These are phyloP conservation scores for Pilobolus umbonatus DNA, from an alignment of 192 early-diverging fungal species.

Conservation along the genomic window DNA sequence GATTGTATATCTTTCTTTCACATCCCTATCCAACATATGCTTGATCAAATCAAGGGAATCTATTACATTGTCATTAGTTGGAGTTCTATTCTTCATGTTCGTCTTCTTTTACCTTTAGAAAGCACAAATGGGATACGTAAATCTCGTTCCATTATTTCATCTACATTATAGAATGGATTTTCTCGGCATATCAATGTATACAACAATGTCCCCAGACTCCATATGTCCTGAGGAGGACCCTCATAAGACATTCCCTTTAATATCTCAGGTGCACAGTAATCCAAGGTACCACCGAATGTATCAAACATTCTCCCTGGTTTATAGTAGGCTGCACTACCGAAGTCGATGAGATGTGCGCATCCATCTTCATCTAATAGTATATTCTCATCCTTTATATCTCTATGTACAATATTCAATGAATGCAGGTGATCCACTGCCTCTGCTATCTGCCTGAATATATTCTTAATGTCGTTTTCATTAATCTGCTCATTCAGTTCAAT, in stretches of 20 bases:
- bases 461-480: constrained; percentile 32
- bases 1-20: neutral
- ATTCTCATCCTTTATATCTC: constrained; percentile 90
- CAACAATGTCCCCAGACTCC: constrained; percentile 80
- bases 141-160: constrained; percentile 55
- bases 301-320: constrained; percentile 49
- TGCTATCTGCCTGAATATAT: constrained; percentile 39
- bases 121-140: constrained; percentile 34
- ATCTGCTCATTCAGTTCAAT: constrained; percentile 42
- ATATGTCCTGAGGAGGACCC: constrained; percentile 90
- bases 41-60: neutral
- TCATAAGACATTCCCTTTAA: constrained; percentile 76
- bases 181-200: constrained; percentile 73
- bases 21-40: neutral
- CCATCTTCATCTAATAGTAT: constrained; percentile 61
- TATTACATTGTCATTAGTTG: too few species aligned
- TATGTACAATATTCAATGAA: constrained; percentile 52
- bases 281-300: constrained; percentile 80
- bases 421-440: constrained; percentile 46
- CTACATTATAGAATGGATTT: constrained; percentile 60
- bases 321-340: constrained; percentile 75
- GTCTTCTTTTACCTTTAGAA: constrained; percentile 35
- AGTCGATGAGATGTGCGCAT: constrained; percentile 73
- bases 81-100: neutral
- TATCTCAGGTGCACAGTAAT: constrained; percentile 79